These are phyloP conservation scores for Talaromyces sp. DNA, from an alignment of 2,329 filamentous ascomycete species.

Conservation along the genomic window DNA sequence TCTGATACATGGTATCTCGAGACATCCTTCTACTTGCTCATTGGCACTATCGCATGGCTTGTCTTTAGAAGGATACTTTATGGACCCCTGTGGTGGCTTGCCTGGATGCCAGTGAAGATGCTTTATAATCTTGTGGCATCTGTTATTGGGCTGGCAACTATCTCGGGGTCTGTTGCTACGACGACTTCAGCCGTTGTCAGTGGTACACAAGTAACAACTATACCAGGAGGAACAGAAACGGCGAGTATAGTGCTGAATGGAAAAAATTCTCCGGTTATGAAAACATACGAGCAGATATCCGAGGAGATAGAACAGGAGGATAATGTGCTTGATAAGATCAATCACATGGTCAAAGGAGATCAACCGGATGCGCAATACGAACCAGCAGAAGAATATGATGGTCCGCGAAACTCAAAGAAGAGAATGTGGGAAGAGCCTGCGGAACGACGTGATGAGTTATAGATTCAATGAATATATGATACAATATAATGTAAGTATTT, in stretches of 20 bases:
- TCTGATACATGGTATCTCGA: slow-evolving; percentile 97
- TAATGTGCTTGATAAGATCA: slow-evolving; percentile 39
- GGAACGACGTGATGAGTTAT: slow-evolving; percentile 32
- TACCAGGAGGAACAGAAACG: slow-evolving; percentile 15
- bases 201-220: slow-evolving; percentile 18
- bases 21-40: slow-evolving; percentile 77
- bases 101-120: slow-evolving; percentile 74
- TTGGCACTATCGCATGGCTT: slow-evolving; percentile 75
- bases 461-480: background rate
- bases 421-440: slow-evolving; percentile 44
- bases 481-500: background rate
- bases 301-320: slow-evolving; percentile 24
- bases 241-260: background rate
- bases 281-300: slow-evolving; percentile 20
- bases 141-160: slow-evolving; percentile 50
- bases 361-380: background rate
- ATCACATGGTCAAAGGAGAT: slow-evolving; percentile 31
- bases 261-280: slow-evolving; percentile 12
- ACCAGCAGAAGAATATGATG: slow-evolving; percentile 28
- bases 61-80: slow-evolving; percentile 79
- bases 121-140: slow-evolving; percentile 56
- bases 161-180: slow-evolving; percentile 25
- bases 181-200: slow-evolving; percentile 17
- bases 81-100: slow-evolving; percentile 82
- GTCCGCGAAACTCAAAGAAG: slow-evolving; percentile 45